Evolutionary conservation across 129 eudicot species (phyloP), one percentile per base, ranked within the genome.

Genomic region (Pittosporum tobira): DNA sequence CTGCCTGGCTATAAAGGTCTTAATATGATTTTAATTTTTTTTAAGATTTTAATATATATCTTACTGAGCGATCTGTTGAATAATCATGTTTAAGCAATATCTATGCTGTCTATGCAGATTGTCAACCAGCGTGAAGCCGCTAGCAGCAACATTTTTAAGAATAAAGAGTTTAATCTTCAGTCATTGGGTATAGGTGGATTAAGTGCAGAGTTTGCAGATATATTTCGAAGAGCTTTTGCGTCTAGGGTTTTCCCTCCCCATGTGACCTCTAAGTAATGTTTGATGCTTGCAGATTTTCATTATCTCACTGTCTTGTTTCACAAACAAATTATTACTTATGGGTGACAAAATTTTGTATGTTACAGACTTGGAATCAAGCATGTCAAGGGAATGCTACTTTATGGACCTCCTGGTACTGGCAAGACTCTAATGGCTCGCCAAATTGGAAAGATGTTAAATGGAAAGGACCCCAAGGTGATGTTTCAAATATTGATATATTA

Each of bases 391-490:
- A 93, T 93, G 96, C 81, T 93, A 79, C 88, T 93, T 20, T 81
- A 56, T 77, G 99, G 99, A 51, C 99, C 99, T 52, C 99, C 99
- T 77, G 99, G 99, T 59, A 93, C 99, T 37, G 99, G 99, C 19
- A 93, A 93, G 77, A 93, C 99, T 54, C 62, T 93, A 65, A 87
- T 93, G 96, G 96, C 99, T 62, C 99, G 99, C 26, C 99, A 93
- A 57, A 93, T 93, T 56, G 99, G 99, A 40, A 84, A 93, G 75
- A 93, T 93, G 88, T 74, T 93, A 55, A 87, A 93, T 66, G 96
- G 96, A 37, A 93, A 79, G 75, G 99, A 93, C 46, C 99, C 96
- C 23, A 93, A 93, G 98, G 98, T 90, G 6, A 58, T 26, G 37
- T 49, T 50, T 45, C 49, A 26, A 38, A 69, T 29, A 52, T 27